Evolutionary conservation across 1,284 basidiomycete species (phyloP).

Genomic region (Pseudozyma hubeiensis): DNA sequence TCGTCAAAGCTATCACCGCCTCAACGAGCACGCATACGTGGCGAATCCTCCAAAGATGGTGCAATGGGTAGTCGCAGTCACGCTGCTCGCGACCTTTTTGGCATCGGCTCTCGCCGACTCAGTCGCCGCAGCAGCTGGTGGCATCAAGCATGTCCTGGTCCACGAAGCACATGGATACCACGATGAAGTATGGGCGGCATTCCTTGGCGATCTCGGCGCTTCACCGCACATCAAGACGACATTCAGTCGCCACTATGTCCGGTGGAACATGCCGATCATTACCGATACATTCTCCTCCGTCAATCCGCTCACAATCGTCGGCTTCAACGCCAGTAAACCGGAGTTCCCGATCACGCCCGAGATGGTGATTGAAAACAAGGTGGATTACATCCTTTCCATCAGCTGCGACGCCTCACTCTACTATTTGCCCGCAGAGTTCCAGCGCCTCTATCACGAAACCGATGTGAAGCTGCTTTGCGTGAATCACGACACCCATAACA

Average conservation of each 20-base stretch:
- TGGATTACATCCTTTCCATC: constrained; percentile 7
- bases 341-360: constrained; percentile 4
- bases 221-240: constrained; percentile 13
- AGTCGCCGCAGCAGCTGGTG: too few relatives aligned
- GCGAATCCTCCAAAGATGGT: too few relatives aligned
- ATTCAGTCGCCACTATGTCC: constrained; percentile 1
- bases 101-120: too few relatives aligned
- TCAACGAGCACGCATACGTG: too few relatives aligned
- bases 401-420: constrained; percentile 6
- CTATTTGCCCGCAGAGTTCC: neutral
- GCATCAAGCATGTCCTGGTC: constrained; percentile 13
- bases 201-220: constrained; percentile 9
- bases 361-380: constrained; percentile 2
- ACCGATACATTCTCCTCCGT: constrained; percentile 1
- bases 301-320: neutral
- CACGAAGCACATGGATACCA: constrained; percentile 11
- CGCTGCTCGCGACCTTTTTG: too few relatives aligned
- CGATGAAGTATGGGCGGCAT: constrained; percentile 10
- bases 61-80: too few relatives aligned
- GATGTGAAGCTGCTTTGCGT: constrained; percentile 9
- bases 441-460: constrained; percentile 6
- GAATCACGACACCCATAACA: neutral
- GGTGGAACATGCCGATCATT: constrained; percentile 10
- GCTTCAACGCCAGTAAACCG: neutral
- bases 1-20: too few relatives aligned